Evolutionary conservation across 1,139 yeast species (phyloP).

Genomic region (Debaryomyces sp.): DNA sequence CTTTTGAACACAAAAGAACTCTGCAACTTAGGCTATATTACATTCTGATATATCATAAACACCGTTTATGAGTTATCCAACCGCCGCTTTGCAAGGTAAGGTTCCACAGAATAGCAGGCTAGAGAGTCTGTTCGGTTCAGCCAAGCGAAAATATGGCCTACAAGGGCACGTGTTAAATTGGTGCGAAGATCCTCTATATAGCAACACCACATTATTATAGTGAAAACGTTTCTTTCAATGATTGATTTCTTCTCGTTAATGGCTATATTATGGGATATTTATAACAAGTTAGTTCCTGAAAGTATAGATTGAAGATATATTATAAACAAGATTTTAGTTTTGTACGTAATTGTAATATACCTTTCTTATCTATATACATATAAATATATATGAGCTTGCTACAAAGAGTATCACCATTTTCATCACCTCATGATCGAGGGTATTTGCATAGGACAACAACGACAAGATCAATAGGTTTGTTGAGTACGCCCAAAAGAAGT

Average conservation of each 20-base stretch:
- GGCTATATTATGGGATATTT: neutral
- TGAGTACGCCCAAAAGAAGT: constrained; percentile 1
- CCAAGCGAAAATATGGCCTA: neutral
- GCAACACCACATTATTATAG: neutral
- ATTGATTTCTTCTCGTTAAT: neutral
- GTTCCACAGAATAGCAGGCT: too few relatives aligned
- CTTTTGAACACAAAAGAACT: too few relatives aligned
- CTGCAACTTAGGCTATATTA: too few relatives aligned
- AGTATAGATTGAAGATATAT: neutral
- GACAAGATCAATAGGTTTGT: constrained; percentile 1
- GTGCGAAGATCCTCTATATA: neutral
- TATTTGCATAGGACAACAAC: constrained; percentile 6
- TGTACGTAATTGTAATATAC: constrained; percentile 1
- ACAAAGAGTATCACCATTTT: constrained; percentile 8
- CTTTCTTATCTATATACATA: neutral
- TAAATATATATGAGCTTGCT: constrained; percentile 9
- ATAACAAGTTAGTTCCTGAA: neutral
- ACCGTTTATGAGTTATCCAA: too few relatives aligned
- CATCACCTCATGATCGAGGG: constrained; percentile 8
- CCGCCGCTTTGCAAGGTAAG: too few relatives aligned
- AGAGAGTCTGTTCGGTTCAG: too few relatives aligned
- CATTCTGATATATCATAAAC: too few relatives aligned
- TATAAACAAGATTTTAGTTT: neutral
- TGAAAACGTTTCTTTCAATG: neutral
- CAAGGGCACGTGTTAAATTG: neutral